These are phyloP conservation scores for Pyrus hybrid DNA, from an alignment of 331 rosid species.

Conservation along the genomic window DNA sequence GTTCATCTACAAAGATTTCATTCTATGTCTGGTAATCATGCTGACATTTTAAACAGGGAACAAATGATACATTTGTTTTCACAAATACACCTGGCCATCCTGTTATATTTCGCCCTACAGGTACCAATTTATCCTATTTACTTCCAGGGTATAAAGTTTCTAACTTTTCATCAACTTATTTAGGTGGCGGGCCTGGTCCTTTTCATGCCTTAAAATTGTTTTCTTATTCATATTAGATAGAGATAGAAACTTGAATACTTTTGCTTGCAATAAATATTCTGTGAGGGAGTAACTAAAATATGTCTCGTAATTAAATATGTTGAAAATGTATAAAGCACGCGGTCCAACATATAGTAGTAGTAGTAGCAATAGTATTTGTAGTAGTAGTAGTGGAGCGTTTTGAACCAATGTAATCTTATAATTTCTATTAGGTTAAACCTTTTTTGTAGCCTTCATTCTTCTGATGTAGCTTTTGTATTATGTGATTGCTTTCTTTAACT, in stretches of 20 bases:
- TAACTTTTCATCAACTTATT: neutral
- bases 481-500: neutral
- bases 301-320: neutral
- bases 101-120: constrained; percentile 77
- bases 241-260: neutral
- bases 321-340: neutral
- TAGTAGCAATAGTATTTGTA: too few relatives aligned
- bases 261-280: neutral
- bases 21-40: constrained; percentile 12
- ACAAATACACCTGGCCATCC: constrained; percentile 64
- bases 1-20: constrained; percentile 7
- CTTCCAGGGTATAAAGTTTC: neutral
- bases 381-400: neutral
- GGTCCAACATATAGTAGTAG: too few relatives aligned
- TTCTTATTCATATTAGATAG: neutral
- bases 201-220: neutral
- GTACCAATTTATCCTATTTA: constrained; percentile 25
- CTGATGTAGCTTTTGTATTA: neutral
- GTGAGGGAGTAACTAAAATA: neutral
- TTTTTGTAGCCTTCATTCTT: neutral
- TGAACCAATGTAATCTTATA: neutral
- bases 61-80: constrained; percentile 78
- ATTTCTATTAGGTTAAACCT: neutral
- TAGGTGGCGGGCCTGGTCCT: neutral
- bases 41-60: constrained; percentile 56